Conservation (phyloP, 2,329 filamentous ascomycete genomes). For the Achaetomium macrosporum region DNA sequence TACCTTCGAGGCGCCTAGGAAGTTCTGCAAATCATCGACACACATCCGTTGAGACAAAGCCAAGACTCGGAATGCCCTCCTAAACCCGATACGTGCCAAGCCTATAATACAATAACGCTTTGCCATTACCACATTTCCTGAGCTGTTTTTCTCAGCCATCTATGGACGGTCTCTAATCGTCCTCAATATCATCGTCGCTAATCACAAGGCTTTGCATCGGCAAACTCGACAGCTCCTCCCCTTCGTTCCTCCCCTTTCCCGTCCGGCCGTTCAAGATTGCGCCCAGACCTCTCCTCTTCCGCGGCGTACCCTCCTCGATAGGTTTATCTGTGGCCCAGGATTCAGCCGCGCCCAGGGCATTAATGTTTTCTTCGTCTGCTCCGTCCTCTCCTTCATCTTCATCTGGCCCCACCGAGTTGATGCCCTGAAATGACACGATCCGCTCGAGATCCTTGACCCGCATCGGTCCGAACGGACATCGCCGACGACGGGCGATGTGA, state of each 20-base stretch:
- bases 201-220: slow-evolving; percentile 62
- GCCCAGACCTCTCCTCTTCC: slow-evolving; percentile 35
- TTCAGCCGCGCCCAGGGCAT: slow-evolving; percentile 33
- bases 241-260: slow-evolving; percentile 23
- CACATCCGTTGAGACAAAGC: no score
- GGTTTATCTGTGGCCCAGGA: slow-evolving; percentile 59
- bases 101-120: no score
- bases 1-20: no score
- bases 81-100: no score
- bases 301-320: slow-evolving; percentile 46
- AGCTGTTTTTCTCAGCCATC: no score
- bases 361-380: slow-evolving; percentile 32
- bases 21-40: no score
- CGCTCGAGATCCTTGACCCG: slow-evolving; percentile 57
- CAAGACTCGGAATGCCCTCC: no score
- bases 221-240: slow-evolving; percentile 31
- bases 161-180: slow-evolving; percentile 36
- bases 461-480: slow-evolving; percentile 31
- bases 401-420: slow-evolving; percentile 37
- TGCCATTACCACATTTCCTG: no score
- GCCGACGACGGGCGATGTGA: slow-evolving; percentile 49
- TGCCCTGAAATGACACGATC: slow-evolving; percentile 61
- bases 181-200: slow-evolving; percentile 82
- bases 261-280: slow-evolving; percentile 21
- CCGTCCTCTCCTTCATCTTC: slow-evolving; percentile 43